Base-by-base conservation (phyloP, 352 stramenopile genomes). In the Phytophthora sojae region DNA sequence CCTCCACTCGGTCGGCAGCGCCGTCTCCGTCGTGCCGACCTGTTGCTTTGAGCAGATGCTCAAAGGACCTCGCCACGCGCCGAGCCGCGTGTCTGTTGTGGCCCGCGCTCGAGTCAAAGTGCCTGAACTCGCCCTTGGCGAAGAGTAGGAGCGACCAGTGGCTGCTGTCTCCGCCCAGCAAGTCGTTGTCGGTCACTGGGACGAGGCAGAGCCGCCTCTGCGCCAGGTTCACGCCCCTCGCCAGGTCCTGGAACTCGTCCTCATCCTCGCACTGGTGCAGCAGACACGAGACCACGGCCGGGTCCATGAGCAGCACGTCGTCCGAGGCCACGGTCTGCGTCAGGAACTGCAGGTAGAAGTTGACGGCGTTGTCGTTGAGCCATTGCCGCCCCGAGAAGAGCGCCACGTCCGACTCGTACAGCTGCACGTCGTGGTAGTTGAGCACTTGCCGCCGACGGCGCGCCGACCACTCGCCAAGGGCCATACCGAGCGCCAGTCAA, bases 311-410 rank as follows among this genome's bases (percentile, higher is more conserved):
- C 54, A 95, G 61, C 50, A 93, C 65, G 62, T 78, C 70, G 49
- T 57, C 67, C 26, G n/a, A 29, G 53, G 30, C 32, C 6, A 71
- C 29, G 6, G 81, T 83, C 35, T 86, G 83, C 30, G 80, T 82
- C 29, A 94, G 47, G 62, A 82, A 89, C 70, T 90, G 79, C 53
- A 96, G 81, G 72, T 93, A 95, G 62, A 96, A 96, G 80, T 95
- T 88, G 66, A 96, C 78, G 23, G 86, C 73, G 29, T 88, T 94
- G 72, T 96, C 89, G 64, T 96, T 95, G 30, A 96, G 88, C 89
- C 89, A 96, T 64, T 89, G 69, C 11, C 45, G 66, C 12, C 54
- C 57, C 5, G 55, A 12, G 58, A 96, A 94, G 32, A 96, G 86
- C 77, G 64, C 75, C 32, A 95, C 83, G 67, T 96, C 89, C 65